phyloP scores from a whole-genome alignment of 2,329 filamentous ascomycete genomes.

The Phialocephala sp. region DNA sequence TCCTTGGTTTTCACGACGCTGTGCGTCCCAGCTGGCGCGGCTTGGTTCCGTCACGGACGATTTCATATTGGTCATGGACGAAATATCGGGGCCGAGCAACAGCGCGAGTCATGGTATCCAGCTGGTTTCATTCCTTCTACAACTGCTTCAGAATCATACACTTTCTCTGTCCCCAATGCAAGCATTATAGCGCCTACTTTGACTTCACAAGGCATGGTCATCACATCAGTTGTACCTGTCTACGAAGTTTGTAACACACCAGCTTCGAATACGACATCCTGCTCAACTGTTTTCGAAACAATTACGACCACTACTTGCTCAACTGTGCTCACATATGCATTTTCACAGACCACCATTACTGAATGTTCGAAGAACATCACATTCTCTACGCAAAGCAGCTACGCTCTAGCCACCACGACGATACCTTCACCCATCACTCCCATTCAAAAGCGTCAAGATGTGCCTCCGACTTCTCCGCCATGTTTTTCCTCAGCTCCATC shows the following conservation, averaged over 20 bases:
- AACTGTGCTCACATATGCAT: constrained; percentile 35
- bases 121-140: neutral
- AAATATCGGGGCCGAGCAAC: neutral
- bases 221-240: constrained; percentile 31
- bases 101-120: neutral
- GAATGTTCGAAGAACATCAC: constrained; percentile 38
- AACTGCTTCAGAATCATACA: constrained; percentile 18
- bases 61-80: constrained; percentile 8
- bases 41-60: constrained; percentile 23
- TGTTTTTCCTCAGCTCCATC: neutral
- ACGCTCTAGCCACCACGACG: constrained; percentile 30
- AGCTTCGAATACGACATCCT: constrained; percentile 27
- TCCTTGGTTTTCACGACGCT: constrained; percentile 20
- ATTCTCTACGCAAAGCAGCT: constrained; percentile 37
- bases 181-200: constrained; percentile 17
- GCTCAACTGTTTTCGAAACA: constrained; percentile 30
- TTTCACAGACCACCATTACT: constrained; percentile 33
- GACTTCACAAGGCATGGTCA: constrained; percentile 29
- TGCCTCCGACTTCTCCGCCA: neutral
- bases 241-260: constrained; percentile 35
- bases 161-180: constrained; percentile 24
- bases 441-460: constrained; percentile 5
- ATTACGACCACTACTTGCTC: constrained; percentile 33
- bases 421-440: neutral
- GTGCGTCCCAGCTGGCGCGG: constrained; percentile 18